Evolutionary conservation across 768 basidiomycete genomes (phyloP), one percentile per base, ranked within the genome.

Genomic region (Gautieria morchelliformis): DNA sequence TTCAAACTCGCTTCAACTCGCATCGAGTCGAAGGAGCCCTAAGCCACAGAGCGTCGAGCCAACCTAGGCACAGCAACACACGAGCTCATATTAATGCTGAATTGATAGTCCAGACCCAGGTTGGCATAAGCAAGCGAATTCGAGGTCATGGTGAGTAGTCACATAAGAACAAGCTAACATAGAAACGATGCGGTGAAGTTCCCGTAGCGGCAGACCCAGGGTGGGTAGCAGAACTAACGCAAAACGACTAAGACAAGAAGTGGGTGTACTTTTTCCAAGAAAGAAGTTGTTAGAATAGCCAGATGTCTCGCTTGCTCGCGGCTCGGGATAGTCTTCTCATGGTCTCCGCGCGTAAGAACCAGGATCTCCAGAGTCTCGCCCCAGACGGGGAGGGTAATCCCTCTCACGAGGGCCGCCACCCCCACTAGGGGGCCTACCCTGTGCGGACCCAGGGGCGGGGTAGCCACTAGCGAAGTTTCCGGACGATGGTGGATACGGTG

Each of bases 381-480:
- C 58, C 48, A 66, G 61, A 32, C 69, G 66, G 39, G 68, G 63
- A 51, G 71, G 64, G 60, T 76, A 77, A 63, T 59, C 58, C 33
- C 58, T 59, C 20, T 77, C 75, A 59, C 76, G 68, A 56, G 60
- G 52, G 58, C 70, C 67, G 12, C 65, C 65, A 50, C 64, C 61
- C 60, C 68, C 65, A 32, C 71, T 64, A 52, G 67, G 58, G 35
- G 67, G 62, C 46, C 68, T 63, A 22, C 60, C 60, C 41, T 70
- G 64, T 60, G 74, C 63, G 65, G 63, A 66, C 56, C 72, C 72
- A 68, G 78, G 57, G 64, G 70, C 66, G 59, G 75, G 62, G 52
- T 67, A 76, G 62, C 71, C 68, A 46, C 64, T 65, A 63, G 70
- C 67, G 53, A 68, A 58, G 56, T 68, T 67, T 49, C 76, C 65